Percentiles rank a stretch among this genome's conserved stretches.
Conservation (phyloP, 495 filamentous ascomycete genomes). For the Penicillium odoratum region DNA sequence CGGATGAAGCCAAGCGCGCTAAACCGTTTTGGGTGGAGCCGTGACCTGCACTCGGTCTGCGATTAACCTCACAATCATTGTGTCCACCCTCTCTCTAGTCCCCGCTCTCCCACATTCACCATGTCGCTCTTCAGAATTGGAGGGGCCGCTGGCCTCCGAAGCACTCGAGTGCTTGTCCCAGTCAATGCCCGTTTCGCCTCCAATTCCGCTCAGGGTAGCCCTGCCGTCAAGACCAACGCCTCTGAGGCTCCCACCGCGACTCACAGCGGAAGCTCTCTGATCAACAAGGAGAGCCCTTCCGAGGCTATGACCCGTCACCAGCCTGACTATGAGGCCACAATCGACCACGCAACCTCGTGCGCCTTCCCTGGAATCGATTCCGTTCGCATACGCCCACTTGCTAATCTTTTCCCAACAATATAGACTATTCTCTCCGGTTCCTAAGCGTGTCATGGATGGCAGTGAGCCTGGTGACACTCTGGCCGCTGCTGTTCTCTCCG, state of each 20-base stretch:
- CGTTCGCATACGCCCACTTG: conserved; percentile 7
- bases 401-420: conserved; percentile 23
- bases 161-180: conserved; percentile 30
- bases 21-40: conserved; percentile 41
- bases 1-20: conserved; percentile 43
- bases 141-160: conserved; percentile 39
- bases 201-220: conserved; percentile 23
- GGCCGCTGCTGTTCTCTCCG: conserved; percentile 83
- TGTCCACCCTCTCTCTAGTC: conserved; percentile 19
- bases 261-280: conserved; percentile 45
- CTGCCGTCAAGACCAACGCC: conserved; percentile 41
- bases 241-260: conserved; percentile 41
- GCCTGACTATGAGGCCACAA: conserved; percentile 74
- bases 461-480: conserved; percentile 76
- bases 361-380: conserved; percentile 19
- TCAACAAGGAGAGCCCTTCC: conserved; percentile 51
- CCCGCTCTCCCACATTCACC: conserved; percentile 29
- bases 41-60: conserved; percentile 37
- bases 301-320: conserved; percentile 61
- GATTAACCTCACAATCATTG: conserved; percentile 35
- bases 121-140: conserved; percentile 50
- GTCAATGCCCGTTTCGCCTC: conserved; percentile 42
- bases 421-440: conserved; percentile 86
- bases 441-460: conserved; percentile 84
- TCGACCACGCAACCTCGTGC: conserved; percentile 83